Evolutionary conservation across 768 basidiomycete species (phyloP).

Genomic region (Suillus hirtellus): DNA sequence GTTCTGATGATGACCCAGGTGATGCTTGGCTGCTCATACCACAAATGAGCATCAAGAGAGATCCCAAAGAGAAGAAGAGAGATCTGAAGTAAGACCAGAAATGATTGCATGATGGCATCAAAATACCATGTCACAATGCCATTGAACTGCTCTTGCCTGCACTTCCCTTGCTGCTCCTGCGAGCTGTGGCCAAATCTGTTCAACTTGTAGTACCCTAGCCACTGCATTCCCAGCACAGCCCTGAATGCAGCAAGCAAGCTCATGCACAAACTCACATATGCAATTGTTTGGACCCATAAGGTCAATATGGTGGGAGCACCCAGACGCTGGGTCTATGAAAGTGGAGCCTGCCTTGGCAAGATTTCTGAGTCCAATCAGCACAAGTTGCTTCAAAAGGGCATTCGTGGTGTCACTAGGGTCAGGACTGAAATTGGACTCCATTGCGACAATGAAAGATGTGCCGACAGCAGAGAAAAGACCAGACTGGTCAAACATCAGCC

Average conservation of each 20-base stretch:
- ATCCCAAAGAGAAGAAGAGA: slow-evolving; percentile 17
- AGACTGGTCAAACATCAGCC: slow-evolving; percentile 8
- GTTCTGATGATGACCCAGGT: slow-evolving; percentile 1
- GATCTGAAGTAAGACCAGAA: slow-evolving; percentile 17
- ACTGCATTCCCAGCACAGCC: slow-evolving; percentile 19
- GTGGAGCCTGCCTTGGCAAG: slow-evolving; percentile 6
- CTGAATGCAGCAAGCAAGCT: slow-evolving; percentile 17
- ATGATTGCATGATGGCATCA: slow-evolving; percentile 8
- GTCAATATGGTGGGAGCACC: too few species aligned
- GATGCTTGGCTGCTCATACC: background rate
- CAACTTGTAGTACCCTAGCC: slow-evolving; percentile 12
- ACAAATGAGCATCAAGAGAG: slow-evolving; percentile 9
- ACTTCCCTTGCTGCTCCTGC: slow-evolving; percentile 9
- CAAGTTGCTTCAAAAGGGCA: slow-evolving; percentile 14
- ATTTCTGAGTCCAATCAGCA: slow-evolving; percentile 4
- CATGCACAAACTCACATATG: slow-evolving; percentile 15
- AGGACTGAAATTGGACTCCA: slow-evolving; percentile 14
- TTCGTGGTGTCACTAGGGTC: slow-evolving; percentile 16
- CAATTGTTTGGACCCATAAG: slow-evolving; percentile 8
- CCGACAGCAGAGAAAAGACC: slow-evolving; percentile 18
- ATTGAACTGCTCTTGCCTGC: slow-evolving; percentile 13
- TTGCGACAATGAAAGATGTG: slow-evolving; percentile 13
- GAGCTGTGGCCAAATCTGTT: slow-evolving; percentile 7
- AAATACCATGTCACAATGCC: slow-evolving; percentile 17
- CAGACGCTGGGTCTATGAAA: background rate